Evolutionary conservation across 305 asterid species (phyloP), one percentile per base, ranked within the genome.

Genomic region (Fraxinus latifolia): DNA sequence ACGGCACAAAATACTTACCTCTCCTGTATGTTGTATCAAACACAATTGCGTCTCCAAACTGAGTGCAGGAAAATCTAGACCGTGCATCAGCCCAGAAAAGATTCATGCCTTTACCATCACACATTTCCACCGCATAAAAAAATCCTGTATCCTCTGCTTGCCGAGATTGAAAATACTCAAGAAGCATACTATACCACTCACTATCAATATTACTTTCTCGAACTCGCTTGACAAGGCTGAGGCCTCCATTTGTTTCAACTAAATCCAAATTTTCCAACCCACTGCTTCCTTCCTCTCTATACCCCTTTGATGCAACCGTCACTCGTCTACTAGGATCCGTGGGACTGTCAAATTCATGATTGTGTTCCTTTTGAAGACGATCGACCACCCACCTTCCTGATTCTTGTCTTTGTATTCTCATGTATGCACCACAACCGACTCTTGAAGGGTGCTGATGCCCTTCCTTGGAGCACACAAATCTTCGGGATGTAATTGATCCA

Each of bases 371-470:
- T 82, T 91, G 92, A 81, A 90, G 91, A 82, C 98, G 99, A 84
- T 93, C 98, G 71, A 95, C 98, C 77, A 87, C 88, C 99, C 99
- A 93, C 77, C 87, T 88, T 67, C 97, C 98, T 0, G 94, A 82
- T 55, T 88, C 97, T 85, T 90, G 99, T 87, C 96, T 95, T 81
- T 93, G 99, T 89, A 95, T 95, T 88, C 98, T 90, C 98, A 93
- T 92, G 84, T 85, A 95, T 27, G 97, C 95, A 14, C 98, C 98
- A 81, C 98, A 95, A 5, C 99, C 99, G n/a, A 92, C 92, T 86
- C 99, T 93, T 0, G 97, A 95, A 62, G 99, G 99, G 86, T 95
- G 99, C 80, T 95, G 99, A 80, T 91, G 95, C 83, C 99, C 99
- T 89, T 95, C 99, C 82, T 95, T 95, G 32, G 98, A 94, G 90